A percentile compares a stretch with the other conserved stretches of the same genome.
These are phyloP conservation scores for Lepidium aucheri DNA, from an alignment of 345 rosid genomes.

Conservation along the genomic window DNA sequence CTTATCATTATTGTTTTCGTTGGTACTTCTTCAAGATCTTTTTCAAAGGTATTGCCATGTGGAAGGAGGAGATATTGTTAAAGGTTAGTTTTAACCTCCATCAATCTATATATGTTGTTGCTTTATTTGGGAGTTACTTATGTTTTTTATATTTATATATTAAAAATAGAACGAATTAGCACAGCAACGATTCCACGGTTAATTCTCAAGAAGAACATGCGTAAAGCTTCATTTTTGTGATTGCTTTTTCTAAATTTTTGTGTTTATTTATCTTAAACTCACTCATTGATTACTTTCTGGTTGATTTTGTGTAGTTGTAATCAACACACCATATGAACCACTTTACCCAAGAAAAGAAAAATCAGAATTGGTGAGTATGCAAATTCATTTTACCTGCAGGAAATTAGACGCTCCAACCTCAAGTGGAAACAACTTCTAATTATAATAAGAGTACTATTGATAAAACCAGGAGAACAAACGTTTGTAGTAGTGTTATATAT, in stretches of 20 bases:
- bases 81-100: slow-evolving; percentile 32
- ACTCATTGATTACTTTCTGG: neutral
- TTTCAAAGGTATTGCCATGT: slow-evolving; percentile 69
- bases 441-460: slow-evolving; percentile 15
- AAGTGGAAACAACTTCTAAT: slow-evolving; percentile 56
- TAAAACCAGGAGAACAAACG: no score
- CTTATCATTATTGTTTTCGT: slow-evolving; percentile 81
- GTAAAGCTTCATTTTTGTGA: slow-evolving; percentile 10
- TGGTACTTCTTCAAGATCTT: slow-evolving; percentile 86
- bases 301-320: slow-evolving; percentile 43
- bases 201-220: slow-evolving; percentile 82
- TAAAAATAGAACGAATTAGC: slow-evolving; percentile 58
- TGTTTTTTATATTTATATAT: neutral
- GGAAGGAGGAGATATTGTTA: slow-evolving; percentile 80
- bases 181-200: slow-evolving; percentile 30
- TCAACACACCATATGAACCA: slow-evolving; percentile 69
- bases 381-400: slow-evolving; percentile 29
- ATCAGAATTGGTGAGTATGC: slow-evolving; percentile 42
- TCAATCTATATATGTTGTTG: neutral
- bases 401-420: slow-evolving; percentile 57
- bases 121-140: neutral
- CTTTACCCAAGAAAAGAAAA: slow-evolving; percentile 62
- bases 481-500: no score
- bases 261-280: neutral
- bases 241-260: neutral